Evolutionary conservation across 2,329 filamentous ascomycete species (phyloP).

Genomic region (Xylariaceae sp.): DNA sequence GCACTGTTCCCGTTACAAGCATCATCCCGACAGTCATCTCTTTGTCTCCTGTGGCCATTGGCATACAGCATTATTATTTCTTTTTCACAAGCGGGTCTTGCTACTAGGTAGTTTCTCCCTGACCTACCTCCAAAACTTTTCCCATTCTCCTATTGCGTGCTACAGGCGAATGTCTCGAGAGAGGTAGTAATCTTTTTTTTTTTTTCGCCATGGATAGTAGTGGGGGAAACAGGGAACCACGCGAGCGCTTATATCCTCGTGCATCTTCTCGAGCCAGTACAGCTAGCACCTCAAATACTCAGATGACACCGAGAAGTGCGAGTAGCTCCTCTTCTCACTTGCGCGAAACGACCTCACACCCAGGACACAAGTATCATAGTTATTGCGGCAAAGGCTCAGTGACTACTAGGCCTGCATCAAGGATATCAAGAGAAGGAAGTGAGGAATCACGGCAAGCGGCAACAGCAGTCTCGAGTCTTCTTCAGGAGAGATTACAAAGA

Average conservation of each 20-base stretch:
- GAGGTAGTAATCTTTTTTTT: neutral
- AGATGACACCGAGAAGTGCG: constrained; percentile 45
- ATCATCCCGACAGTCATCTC: neutral
- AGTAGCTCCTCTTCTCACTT: constrained; percentile 47
- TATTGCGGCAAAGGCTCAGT: constrained; percentile 39
- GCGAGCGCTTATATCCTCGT: constrained; percentile 41
- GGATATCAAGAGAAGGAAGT: constrained; percentile 46
- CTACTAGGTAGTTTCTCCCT: neutral
- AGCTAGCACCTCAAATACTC: constrained; percentile 43
- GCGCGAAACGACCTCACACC: constrained; percentile 42
- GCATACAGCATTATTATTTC: neutral
- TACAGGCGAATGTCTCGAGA: neutral
- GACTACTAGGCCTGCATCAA: constrained; percentile 43
- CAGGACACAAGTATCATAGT: constrained; percentile 44
- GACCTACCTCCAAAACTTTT: neutral
- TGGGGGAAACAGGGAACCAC: constrained; percentile 25
- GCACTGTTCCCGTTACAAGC: neutral
- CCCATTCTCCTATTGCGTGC: neutral
- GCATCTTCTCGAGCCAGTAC: constrained; percentile 49
- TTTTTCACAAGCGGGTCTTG: neutral
- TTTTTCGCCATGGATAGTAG: constrained; percentile 30
- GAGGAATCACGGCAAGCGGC: constrained; percentile 45
- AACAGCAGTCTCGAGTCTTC: constrained; percentile 50
- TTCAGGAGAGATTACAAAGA: constrained; percentile 58
- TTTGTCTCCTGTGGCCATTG: neutral